Percentiles rank a stretch among this genome's conserved stretches.
Evolutionary conservation across 1,284 basidiomycete species (phyloP).

Genomic region (Heterobasidion occidentale): DNA sequence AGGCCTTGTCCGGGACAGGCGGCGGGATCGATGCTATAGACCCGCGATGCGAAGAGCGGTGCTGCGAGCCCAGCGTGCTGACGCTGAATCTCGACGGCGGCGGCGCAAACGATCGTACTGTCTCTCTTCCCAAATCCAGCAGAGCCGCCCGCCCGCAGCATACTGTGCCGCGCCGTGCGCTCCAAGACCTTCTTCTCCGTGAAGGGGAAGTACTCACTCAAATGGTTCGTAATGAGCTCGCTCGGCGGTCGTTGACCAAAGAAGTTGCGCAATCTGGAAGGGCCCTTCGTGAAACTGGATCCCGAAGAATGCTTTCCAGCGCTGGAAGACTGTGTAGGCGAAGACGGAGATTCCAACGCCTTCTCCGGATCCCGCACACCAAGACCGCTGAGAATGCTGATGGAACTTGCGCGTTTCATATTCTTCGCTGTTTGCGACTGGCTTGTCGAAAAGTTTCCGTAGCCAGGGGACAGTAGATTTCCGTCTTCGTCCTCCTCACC

Average conservation of each 20-base stretch:
- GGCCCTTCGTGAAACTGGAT: conserved; percentile 28
- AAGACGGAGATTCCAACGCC: conserved; percentile 37
- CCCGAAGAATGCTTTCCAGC: conserved; percentile 27
- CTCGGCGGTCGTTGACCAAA: conserved; percentile 96
- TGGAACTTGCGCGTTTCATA: conserved; percentile 87
- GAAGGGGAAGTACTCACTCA: conserved; percentile 93
- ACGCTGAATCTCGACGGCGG: conserved; percentile 55
- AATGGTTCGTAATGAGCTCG: conserved; percentile 94
- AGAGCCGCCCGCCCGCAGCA: conserved; percentile 43
- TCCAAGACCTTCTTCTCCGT: conserved; percentile 86
- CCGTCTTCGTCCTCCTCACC: conserved; percentile 28
- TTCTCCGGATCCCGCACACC: conserved; percentile 72
- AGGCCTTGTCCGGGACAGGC: conserved; percentile 31
- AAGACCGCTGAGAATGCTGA: conserved; percentile 90
- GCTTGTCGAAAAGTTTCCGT: conserved; percentile 10
- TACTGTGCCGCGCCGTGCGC: conserved; percentile 80
- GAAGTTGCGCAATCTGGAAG: conserved; percentile 87
- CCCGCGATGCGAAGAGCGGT: conserved; percentile 33
- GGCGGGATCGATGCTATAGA: conserved; percentile 36
- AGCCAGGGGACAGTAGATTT: conserved; percentile 24
- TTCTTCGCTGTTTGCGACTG: conserved; percentile 40
- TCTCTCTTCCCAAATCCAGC: conserved; percentile 21
- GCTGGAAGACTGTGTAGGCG: conserved; percentile 17
- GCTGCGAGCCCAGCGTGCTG: conserved; percentile 55
- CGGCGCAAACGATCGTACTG: conserved; percentile 29